Base-by-base conservation (phyloP, 140 eudicot genomes). In the Bidens hawaiensis region DNA sequence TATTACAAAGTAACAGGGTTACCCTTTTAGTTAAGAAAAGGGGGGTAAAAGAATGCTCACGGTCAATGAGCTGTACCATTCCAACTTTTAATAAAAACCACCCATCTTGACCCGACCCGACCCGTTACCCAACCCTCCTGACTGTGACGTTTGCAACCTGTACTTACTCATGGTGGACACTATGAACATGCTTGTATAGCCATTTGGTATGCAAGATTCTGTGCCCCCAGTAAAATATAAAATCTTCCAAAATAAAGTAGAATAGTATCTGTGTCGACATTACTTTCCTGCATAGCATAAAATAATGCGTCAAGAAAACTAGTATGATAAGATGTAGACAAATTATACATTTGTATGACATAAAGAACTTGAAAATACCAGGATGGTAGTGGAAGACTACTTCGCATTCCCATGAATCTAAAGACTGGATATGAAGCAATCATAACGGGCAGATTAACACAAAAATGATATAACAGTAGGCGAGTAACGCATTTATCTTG, bases 221-320 rank as follows among this genome's bases (percentile, higher is more conserved):
- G 81, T 90, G 97, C 71, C 97, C 98, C 98, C 98, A 91, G 61
- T 91, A 91, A 75, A 91, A 91, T 59, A 91, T 71, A 59, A 87
- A 91, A 72, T 91, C 98, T 63, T 91, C 98, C 4, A 91, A 62
- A 77, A 91, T 84, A 65, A 91, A 91, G 78, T 91, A 91, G 78
- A 91, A 91, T 30, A 87, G 45, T 22, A 87, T 82, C 76, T 91
- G 98, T 13, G 89, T 78, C 5, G 87, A 85, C 36, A 87, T 59
- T 24, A 87, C 96, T 79, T 91, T 91, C 98, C 98, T 91, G 81
- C 79, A 73, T 50, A 10, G 55, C 3, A 10, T 48, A 48, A 48
- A 48, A 48, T 7, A 36, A 10, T 34, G 11, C 11, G 42, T 36
- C 15, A 22, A 48, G 14, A 7, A 19, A 21, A 48, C 22, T 9